Conservation (phyloP, 2,329 filamentous ascomycete genomes). For the Clonostachys rosea region DNA sequence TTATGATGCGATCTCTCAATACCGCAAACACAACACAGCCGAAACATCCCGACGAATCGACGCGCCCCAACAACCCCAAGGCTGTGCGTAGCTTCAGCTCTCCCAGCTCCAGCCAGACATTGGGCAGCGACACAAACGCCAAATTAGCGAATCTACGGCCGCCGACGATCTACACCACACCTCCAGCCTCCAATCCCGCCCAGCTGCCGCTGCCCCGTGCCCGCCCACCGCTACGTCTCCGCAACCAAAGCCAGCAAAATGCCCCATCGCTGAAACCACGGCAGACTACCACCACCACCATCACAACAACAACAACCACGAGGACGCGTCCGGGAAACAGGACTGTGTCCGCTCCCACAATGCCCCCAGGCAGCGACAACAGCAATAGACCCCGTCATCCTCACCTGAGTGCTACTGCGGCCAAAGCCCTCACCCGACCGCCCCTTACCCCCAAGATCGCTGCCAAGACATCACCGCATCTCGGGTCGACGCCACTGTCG, state of each 20-base stretch:
- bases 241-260: constrained; percentile 12
- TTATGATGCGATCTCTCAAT: no score
- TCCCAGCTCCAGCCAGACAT: no score
- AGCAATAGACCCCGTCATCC: constrained; percentile 62
- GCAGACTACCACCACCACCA: constrained; percentile 6
- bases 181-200: no score
- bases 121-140: no score
- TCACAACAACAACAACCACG: constrained; percentile 9
- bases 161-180: no score
- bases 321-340: constrained; percentile 6
- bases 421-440: constrained; percentile 43
- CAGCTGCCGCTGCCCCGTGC: not conserved
- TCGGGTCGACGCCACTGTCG: not conserved
- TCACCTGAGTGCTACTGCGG: constrained; percentile 58
- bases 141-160: no score
- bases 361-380: constrained; percentile 44
- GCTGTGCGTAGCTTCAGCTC: no score
- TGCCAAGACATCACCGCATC: constrained; percentile 19
- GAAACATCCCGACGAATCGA: no score
- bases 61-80: no score
- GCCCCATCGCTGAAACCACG: constrained; percentile 15
- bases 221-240: constrained; percentile 10
- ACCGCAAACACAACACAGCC: not conserved
- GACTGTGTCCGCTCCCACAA: constrained; percentile 3
- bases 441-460: constrained; percentile 55